Base-by-base conservation (phyloP, 208 protist species). In the Lotmaria passim region DNA sequence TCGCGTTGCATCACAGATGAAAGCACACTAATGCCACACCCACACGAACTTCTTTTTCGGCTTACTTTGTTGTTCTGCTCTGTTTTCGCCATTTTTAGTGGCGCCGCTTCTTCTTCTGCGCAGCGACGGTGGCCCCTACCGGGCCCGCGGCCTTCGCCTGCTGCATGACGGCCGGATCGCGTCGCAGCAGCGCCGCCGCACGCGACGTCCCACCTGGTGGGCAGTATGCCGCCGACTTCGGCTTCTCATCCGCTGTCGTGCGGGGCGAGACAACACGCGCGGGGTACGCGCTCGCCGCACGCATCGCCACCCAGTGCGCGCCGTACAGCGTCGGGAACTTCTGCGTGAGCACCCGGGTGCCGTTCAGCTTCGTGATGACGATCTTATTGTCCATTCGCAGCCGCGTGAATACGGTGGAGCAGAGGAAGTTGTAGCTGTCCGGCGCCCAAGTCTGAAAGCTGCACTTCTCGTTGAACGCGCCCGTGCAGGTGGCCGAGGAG, bases 361-460 rank as follows among this genome's bases (percentile, higher is more conserved):
- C 90, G 57, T 93, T 96, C 24, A 83, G 82, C 65, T 93, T 93
- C 39, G 65, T 73, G 44, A 96, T 83, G 21, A 86, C 80, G 55
- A 93, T 63, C 70, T 93, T 93, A 75, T 96, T 96, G 73, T 93
- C 87, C 69, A 93, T 87, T 5, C 90, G 85, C 41, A 96, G 80
- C 23, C 86, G 83, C 11, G 90, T 93, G 66, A 93, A 96, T 57
- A 93, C 73, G 51, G 81, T 93, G 47, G 86, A 73, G 73, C 85
- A 93, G 47, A 96, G 71, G 56, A 96, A 91, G 57, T 83, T 74
- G 72, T 93, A 88, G 59, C 87, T 90, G 63, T 96, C 88, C 14
- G 90, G 90, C 0, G 86, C 88, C 88, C 90, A 96, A 23, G 26
- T 71, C 65, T 90, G 81, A 36, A 93, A 81, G 73, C 87, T 93